Percentiles rank a stretch among this genome's conserved stretches.
Evolutionary conservation across 2,329 filamentous ascomycete species (phyloP).

Genomic region (Orbilia ellipsospora): DNA sequence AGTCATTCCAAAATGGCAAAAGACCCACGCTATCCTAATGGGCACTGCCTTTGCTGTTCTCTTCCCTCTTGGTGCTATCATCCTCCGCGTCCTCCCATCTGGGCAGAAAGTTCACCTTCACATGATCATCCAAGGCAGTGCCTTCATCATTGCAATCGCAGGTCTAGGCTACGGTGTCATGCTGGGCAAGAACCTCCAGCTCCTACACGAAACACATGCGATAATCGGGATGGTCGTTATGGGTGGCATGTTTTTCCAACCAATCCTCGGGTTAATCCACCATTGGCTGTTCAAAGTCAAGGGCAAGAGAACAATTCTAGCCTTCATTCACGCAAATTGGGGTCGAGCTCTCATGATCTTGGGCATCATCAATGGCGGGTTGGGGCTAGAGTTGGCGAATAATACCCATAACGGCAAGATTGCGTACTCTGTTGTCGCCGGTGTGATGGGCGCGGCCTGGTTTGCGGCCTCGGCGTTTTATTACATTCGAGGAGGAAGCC

Average conservation of each 20-base stretch:
- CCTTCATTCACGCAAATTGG: constrained; percentile 72
- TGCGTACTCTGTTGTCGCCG: constrained; percentile 70
- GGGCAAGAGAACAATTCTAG: constrained; percentile 66
- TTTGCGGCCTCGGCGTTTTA: constrained; percentile 27
- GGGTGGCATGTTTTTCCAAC: constrained; percentile 69
- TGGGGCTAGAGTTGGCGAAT: constrained; percentile 69
- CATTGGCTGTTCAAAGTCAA: constrained; percentile 68
- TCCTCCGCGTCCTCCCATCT: constrained; percentile 71
- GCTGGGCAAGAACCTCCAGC: constrained; percentile 54
- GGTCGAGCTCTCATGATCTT: constrained; percentile 71
- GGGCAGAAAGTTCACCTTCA: constrained; percentile 64
- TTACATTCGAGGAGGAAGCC: constrained; percentile 32
- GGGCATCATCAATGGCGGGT: constrained; percentile 73
- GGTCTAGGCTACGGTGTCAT: constrained; percentile 70
- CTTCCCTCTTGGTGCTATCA: constrained; percentile 71
- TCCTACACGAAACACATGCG: constrained; percentile 68
- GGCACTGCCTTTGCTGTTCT: constrained; percentile 70
- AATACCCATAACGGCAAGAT: constrained; percentile 65
- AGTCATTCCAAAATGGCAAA: constrained; percentile 14
- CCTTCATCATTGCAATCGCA: constrained; percentile 71
- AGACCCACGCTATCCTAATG: constrained; percentile 66
- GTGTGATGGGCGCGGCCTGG: constrained; percentile 62
- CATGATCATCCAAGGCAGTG: constrained; percentile 68
- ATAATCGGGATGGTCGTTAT: constrained; percentile 70
- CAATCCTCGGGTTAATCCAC: constrained; percentile 70